Evolutionary conservation across 345 rosid species (phyloP).

Genomic region (Salix purpurea): DNA sequence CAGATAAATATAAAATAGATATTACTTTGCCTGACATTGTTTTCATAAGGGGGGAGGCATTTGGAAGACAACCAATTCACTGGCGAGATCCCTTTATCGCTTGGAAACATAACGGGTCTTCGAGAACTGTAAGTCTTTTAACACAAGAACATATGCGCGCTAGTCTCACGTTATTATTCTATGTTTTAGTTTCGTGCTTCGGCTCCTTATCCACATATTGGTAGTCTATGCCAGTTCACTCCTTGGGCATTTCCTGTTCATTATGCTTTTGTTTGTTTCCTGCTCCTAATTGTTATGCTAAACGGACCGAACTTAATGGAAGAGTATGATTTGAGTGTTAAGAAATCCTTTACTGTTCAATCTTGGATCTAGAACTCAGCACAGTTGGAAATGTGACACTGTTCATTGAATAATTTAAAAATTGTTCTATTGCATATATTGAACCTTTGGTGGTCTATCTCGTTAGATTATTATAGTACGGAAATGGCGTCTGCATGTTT

Average conservation of each 20-base stretch:
- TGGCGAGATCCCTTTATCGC: constrained; percentile 61
- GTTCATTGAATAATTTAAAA: neutral
- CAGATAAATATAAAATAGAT: neutral
- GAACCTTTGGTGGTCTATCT: neutral
- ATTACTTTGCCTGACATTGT: constrained; percentile 9
- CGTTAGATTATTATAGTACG: too few relatives aligned
- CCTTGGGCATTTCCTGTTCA: neutral
- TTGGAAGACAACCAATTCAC: constrained; percentile 64
- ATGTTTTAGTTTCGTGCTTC: neutral
- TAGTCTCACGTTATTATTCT: neutral
- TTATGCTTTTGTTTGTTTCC: constrained; percentile 2
- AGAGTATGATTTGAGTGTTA: neutral
- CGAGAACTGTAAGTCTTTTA: constrained; percentile 65
- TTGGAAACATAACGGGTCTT: constrained; percentile 48
- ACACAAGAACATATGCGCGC: constrained; percentile 13
- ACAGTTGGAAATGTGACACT: neutral
- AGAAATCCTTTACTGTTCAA: neutral
- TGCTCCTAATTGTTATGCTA: constrained; percentile 1
- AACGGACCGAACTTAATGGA: neutral
- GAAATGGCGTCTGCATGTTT: neutral
- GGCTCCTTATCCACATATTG: neutral
- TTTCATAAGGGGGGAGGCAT: constrained; percentile 46
- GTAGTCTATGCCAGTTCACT: neutral
- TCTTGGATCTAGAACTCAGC: neutral
- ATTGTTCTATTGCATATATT: neutral